These are phyloP conservation scores for Lathyrus tuberosus DNA, from an alignment of 306 rosid genomes.

Conservation along the genomic window DNA sequence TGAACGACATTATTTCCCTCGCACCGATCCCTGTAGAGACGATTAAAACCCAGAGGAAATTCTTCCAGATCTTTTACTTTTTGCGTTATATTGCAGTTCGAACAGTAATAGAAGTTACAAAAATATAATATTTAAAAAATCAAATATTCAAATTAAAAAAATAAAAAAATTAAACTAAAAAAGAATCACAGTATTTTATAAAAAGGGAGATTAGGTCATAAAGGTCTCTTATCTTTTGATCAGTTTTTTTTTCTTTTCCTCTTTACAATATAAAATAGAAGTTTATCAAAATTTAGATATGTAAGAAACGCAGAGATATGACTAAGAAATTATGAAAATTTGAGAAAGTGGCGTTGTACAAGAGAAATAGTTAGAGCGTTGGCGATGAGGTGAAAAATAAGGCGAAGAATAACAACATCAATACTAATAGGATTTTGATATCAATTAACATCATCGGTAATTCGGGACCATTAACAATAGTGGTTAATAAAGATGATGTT, in stretches of 20 bases:
- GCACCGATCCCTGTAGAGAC: too few relatives aligned
- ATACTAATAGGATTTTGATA: conserved; percentile 53
- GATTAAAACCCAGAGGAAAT: too few relatives aligned
- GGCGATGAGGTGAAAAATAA: background rate
- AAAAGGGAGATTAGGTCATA: background rate
- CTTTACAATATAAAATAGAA: background rate
- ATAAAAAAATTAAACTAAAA: background rate
- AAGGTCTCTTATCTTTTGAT: background rate
- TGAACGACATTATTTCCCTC: too few relatives aligned
- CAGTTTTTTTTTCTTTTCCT: background rate
- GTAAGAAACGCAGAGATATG: background rate
- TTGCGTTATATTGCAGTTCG: too few relatives aligned
- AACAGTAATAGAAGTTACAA: too few relatives aligned
- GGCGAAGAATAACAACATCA: conserved; percentile 7
- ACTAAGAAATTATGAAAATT: background rate
- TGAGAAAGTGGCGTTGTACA: conserved; percentile 3
- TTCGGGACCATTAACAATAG: conserved; percentile 71
- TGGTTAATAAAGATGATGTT: conserved; percentile 55
- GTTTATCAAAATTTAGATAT: background rate
- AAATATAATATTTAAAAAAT: background rate
- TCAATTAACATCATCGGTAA: conserved; percentile 66
- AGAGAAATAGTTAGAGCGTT: conserved; percentile 21
- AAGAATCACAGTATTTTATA: background rate
- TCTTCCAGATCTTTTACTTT: too few relatives aligned
- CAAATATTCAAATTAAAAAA: background rate